Evolutionary conservation across 2,329 filamentous ascomycete species (phyloP).

Genomic region (Myriosclerotinia curreyana): DNA sequence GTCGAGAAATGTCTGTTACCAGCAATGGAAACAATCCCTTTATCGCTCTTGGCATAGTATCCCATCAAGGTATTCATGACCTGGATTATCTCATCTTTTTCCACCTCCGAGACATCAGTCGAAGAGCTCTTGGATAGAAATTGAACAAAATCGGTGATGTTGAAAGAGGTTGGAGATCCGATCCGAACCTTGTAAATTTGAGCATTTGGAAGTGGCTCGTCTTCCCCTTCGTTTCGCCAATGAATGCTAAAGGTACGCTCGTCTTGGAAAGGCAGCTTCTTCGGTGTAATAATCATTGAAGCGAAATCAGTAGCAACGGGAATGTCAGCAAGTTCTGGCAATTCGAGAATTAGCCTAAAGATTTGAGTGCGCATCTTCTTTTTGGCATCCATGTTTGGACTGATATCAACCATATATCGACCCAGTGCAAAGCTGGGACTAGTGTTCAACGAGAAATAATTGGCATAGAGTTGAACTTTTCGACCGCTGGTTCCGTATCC

Average conservation of each 20-base stretch:
- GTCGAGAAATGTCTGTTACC: constrained; percentile 52
- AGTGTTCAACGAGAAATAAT: constrained; percentile 36
- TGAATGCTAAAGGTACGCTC: constrained; percentile 25
- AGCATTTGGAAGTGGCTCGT: constrained; percentile 29
- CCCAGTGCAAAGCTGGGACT: constrained; percentile 30
- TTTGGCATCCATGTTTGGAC: constrained; percentile 31
- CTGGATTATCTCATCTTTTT: constrained; percentile 52
- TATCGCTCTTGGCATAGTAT: constrained; percentile 43
- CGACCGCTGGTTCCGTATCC: constrained; percentile 36
- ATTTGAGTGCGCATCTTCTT: constrained; percentile 32
- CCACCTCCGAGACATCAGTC: constrained; percentile 11
- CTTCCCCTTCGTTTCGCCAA: constrained; percentile 35
- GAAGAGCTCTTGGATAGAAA: constrained; percentile 24
- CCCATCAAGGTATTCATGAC: constrained; percentile 57
- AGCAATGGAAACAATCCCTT: constrained; percentile 46
- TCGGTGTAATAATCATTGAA: constrained; percentile 33
- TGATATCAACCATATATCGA: constrained; percentile 36
- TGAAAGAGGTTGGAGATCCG: constrained; percentile 26
- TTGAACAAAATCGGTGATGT: constrained; percentile 30
- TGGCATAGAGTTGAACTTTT: constrained; percentile 36
- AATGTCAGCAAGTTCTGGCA: constrained; percentile 32
- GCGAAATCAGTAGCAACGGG: constrained; percentile 35
- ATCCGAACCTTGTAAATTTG: constrained; percentile 30
- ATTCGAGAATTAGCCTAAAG: constrained; percentile 31
- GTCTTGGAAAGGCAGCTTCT: constrained; percentile 14